Base-by-base conservation (phyloP, 345 rosid species). In the Pistacia integerrima region DNA sequence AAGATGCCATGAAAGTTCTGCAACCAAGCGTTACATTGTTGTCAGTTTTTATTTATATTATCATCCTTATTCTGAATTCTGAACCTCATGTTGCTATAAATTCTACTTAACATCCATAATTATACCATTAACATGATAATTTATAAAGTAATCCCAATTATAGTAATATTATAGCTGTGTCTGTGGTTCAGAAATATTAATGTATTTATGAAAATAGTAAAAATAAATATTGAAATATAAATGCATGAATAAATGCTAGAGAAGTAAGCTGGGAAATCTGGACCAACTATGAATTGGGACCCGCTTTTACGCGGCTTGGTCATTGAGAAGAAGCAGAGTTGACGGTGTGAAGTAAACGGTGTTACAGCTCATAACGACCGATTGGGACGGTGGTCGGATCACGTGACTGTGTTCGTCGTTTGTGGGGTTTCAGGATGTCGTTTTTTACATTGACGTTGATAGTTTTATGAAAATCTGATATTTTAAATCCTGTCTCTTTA, bases 261-360 rank as follows among this genome's bases (percentile, higher is more conserved):
- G 78, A 60, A 46, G 35, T 69, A 82, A n/a, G 61, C 44, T 69
- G 83, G 74, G 46, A n/a, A 60, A 30, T 9, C 64, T 62, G 78
- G 88, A 74, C 84, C 79, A 70, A 44, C 59, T 62, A 71, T 64
- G 22, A 22, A 22, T 22, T 22, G 22, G 89, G 89, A 64, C 88
- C 94, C 77, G 64, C 74, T 44, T 77, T 69, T 1, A 90, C 92
- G 91, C 91, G 94, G 86, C 81, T 78, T 88, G 30, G 73, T 33
- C 80, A 74, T n/a, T 38, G 51, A 6, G 54, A 78, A 63, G 76
- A 58, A 70, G 73, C 72, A 55, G 36, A 25, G 52, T 59, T 81
- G 76, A 79, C 91, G 77, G 74, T 76, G 72, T 3, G 5, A 41
- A 22, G 62, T 18, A 22, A 22, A 79, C 91, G 76, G 74, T 74